Evolutionary conservation across 1,284 basidiomycete species (phyloP), one percentile per base, ranked within the genome.

Genomic region (Meira miltonrushii): DNA sequence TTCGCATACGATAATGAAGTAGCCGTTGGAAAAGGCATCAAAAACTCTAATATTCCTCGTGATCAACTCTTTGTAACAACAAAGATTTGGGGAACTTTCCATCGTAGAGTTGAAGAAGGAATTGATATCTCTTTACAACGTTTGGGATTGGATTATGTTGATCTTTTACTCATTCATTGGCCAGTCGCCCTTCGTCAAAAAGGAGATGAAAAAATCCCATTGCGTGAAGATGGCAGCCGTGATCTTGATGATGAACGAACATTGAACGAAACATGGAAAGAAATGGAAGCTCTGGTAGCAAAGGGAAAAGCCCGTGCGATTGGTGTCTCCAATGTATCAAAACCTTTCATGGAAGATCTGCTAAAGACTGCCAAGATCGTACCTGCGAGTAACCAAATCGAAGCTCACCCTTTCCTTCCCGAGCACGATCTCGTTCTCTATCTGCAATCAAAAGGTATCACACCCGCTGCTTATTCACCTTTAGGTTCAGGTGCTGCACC

Each of bases 21-120:
- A 69, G 88, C 90, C 77, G 89, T 90, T 19, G 90, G 89, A 8
- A 69, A 87, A 52, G 91, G 90, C 33, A 86, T 93, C 76, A 80
- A 82, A 40, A 84, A 83, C 28, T 87, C 87, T 57, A 90, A 82
- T 13, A 80, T 92, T 17, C 85, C 86, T 49, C 84, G 91, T 65
- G 83, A 84, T 37, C 87, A 92, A 65, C 83, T 94, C 50, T 79
- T 77, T 64, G 73, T 79, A 61, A 79, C 78, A 55, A 72, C 75
- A 40, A 77, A 77, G 70, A 68, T 74, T 49, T 76, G 67, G 67
- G 73, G 74, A 37, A 67, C 66, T 38, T 73, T 73, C 64, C 72
- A 75, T 57, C 65, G 68, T 63, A 64, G 67, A 55, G 66, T 69
- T 17, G 64, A 65, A 19, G 72, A 67, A 23, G 72, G 68, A 52